A percentile compares a stretch with the other conserved stretches of the same genome.
These are phyloP conservation scores for Phaeosphaeriaceae sp. DNA, from an alignment of 2,329 filamentous ascomycete genomes.

Conservation along the genomic window DNA sequence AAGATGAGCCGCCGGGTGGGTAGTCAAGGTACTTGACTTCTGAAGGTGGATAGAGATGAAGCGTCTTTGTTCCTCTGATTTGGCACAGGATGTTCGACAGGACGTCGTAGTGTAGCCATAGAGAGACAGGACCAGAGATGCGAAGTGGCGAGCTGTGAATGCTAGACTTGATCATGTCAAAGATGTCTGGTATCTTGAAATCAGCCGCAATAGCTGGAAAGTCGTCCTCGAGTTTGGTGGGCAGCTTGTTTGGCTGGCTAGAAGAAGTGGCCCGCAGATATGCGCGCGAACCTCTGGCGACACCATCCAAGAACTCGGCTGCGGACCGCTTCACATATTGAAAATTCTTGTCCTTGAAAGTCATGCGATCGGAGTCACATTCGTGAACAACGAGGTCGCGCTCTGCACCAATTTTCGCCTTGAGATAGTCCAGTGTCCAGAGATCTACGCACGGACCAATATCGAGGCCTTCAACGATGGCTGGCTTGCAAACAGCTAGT, in stretches of 20 bases:
- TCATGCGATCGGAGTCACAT: constrained; percentile 70
- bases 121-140: constrained; percentile 78
- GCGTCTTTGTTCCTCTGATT: constrained; percentile 73
- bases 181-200: constrained; percentile 67
- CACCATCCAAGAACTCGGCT: constrained; percentile 68
- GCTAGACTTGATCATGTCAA: constrained; percentile 59
- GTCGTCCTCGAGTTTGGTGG: constrained; percentile 74
- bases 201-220: constrained; percentile 74
- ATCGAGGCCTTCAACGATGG: constrained; percentile 69
- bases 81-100: constrained; percentile 90
- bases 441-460: constrained; percentile 70
- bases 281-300: constrained; percentile 64
- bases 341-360: constrained; percentile 86
- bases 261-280: constrained; percentile 82
- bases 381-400: constrained; percentile 76
- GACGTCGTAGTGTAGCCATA: constrained; percentile 94
- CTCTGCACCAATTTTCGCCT: constrained; percentile 51
- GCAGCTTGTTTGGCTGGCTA: constrained; percentile 70
- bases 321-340: constrained; percentile 74
- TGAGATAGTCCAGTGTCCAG: constrained; percentile 76
- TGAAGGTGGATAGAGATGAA: constrained; percentile 79
- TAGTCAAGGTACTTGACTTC: constrained; percentile 76
- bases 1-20: constrained; percentile 79
- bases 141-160: constrained; percentile 80
- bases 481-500: constrained; percentile 64